Base-by-base conservation (phyloP, 768 basidiomycete species). In the Lentinula sp. region DNA sequence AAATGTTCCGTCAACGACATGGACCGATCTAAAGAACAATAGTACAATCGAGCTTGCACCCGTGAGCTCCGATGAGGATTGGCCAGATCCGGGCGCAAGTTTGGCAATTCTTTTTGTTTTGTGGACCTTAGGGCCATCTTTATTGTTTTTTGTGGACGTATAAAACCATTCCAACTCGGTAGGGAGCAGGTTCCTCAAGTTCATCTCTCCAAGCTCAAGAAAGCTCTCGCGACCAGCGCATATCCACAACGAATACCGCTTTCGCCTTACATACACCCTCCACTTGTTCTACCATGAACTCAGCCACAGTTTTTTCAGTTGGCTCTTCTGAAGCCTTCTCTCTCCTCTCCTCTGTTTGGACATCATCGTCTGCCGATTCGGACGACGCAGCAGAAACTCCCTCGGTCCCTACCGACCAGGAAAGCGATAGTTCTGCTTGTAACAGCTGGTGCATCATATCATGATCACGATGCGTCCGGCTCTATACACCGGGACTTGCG, bases 301-400 rank as follows among this genome's bases (percentile, higher is more conserved):
- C 55, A 23, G 21, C 23, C 28, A 56, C 40, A 9, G 55, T 56
- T 28, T 56, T 56, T 40, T 43, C 55, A 2, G 55, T 56, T 43
- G 55, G 55, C 11, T 56, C 55, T 13, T 56, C 55, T 13, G 55
- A 56, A 10, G 40, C 55, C 23, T 56, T 56, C 55, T 40, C 55
- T 5, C 21, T 56, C 5, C 40, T 56, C 11, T 56, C 55, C 13
- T 56, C 55, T 11, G 39, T 56, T 35, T 56, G 55, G 55, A 42
- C 55, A 7, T 43, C 39, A 7, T 31, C 53, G 4, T 21, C 34
- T 35, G 53, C 18, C 6, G 53, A 37, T 7, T 35, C 34, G 5
- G 53, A 23, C 7, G 18, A 28, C 39, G 21, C 18, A 16, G 37
- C 37, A 43, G 39, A 56, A 56, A 15, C 23, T 56, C 23, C 39